phyloP scores from a whole-genome alignment of 176 grass and related monocot genomes.

The Eleusine indica region DNA sequence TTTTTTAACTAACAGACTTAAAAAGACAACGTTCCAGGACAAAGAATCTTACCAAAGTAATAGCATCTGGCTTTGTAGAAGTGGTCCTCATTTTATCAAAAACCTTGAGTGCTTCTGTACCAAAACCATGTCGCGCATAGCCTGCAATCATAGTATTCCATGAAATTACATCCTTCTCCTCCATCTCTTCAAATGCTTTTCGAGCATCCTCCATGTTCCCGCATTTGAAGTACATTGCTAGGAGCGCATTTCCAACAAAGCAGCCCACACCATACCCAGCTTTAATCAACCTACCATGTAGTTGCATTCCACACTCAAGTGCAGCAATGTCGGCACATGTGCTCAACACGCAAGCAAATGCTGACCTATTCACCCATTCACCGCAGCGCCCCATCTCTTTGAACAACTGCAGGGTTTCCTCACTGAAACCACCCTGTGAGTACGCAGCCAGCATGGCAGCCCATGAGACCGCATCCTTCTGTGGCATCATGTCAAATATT shows the following conservation, averaged over 20 bases:
- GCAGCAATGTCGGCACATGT: constrained; percentile 88
- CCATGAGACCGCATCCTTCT: constrained; percentile 82
- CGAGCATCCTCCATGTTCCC: constrained; percentile 72
- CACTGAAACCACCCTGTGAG: constrained; percentile 68
- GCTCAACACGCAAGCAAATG: constrained; percentile 78
- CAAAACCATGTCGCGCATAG: constrained; percentile 83
- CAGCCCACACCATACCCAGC: constrained; percentile 71
- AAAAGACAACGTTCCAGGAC: constrained; percentile 13
- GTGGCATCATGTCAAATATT: constrained; percentile 70
- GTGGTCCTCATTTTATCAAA: constrained; percentile 70
- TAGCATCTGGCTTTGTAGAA: constrained; percentile 72
- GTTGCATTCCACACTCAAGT: constrained; percentile 83
- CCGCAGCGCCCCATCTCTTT: constrained; percentile 63
- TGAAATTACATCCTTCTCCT: constrained; percentile 75
- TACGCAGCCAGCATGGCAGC: constrained; percentile 87
- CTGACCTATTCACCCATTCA: constrained; percentile 75
- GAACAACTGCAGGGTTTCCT: constrained; percentile 74
- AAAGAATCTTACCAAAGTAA: constrained; percentile 73
- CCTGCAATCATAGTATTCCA: constrained; percentile 97
- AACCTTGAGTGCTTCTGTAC: constrained; percentile 62
- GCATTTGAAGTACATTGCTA: constrained; percentile 97
- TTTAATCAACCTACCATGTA: constrained; percentile 79
- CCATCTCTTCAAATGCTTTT: constrained; percentile 83
- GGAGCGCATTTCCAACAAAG: constrained; percentile 88
- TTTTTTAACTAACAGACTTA: not conserved